Percentiles rank a stretch among this genome's conserved stretches.
Evolutionary conservation across 108 stramenopile genomes (phyloP).

Genomic region (Mayamaea pseudoterrestris): DNA sequence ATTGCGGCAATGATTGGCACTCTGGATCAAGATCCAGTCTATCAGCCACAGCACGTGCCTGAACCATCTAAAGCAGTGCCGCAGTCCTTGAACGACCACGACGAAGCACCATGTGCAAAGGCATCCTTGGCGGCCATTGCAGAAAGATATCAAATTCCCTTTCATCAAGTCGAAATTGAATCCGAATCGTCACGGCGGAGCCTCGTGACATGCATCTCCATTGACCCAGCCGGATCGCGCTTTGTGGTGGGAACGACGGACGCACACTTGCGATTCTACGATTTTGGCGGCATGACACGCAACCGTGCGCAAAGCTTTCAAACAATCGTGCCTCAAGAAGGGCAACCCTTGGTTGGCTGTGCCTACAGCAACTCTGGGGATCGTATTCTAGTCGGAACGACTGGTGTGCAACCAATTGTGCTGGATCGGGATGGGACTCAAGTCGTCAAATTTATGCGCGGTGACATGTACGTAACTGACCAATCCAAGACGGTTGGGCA

Average conservation of each 20-base stretch:
- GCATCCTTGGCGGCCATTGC: neutral
- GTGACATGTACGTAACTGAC: slow-evolving; percentile 82
- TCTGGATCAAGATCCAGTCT: slow-evolving; percentile 44
- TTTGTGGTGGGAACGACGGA: slow-evolving; percentile 73
- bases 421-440: slow-evolving; percentile 70
- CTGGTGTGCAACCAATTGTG: slow-evolving; percentile 67
- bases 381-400: slow-evolving; percentile 64
- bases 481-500: slow-evolving; percentile 76
- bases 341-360: slow-evolving; percentile 17
- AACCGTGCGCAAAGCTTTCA: slow-evolving; percentile 17
- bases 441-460: slow-evolving; percentile 62
- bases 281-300: slow-evolving; percentile 77
- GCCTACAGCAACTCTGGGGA: slow-evolving; percentile 49
- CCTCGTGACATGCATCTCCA: slow-evolving; percentile 10
- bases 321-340: slow-evolving; percentile 38
- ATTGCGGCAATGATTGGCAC: slow-evolving; percentile 77
- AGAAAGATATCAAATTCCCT: neutral
- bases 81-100: neutral
- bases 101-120: neutral
- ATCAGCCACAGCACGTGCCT: slow-evolving; percentile 4
- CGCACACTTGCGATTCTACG: slow-evolving; percentile 53
- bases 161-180: neutral
- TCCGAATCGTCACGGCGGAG: neutral
- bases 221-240: slow-evolving; percentile 78
- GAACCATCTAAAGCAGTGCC: neutral